Percentiles rank a stretch among this genome's conserved stretches.
phyloP scores from a whole-genome alignment of 2,329 filamentous ascomycete species.

The Tolypocladium cylindrosporum region DNA sequence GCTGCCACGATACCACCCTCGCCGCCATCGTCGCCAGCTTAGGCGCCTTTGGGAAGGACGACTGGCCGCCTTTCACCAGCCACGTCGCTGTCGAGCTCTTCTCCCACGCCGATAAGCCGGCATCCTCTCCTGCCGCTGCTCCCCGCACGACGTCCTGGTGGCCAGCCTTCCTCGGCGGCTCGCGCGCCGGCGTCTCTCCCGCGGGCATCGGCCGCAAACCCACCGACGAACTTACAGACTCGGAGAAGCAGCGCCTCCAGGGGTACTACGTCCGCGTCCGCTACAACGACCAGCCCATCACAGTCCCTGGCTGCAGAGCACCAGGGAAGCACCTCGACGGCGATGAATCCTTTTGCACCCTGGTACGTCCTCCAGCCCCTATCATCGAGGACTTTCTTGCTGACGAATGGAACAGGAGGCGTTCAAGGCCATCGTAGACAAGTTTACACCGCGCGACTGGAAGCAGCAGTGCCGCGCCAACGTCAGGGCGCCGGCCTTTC shows the following conservation, averaged over 20 bases:
- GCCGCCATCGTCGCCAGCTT: constrained; percentile 68
- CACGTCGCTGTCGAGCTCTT: constrained; percentile 90
- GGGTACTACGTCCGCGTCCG: constrained; percentile 82
- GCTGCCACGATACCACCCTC: constrained; percentile 90
- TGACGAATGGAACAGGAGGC: constrained; percentile 46
- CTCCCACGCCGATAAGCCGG: constrained; percentile 18
- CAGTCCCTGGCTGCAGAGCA: constrained; percentile 69
- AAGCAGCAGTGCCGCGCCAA: constrained; percentile 40
- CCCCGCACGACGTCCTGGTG: constrained; percentile 11
- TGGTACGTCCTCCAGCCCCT: constrained; percentile 42
- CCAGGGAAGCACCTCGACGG: constrained; percentile 76
- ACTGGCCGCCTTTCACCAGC: constrained; percentile 90
- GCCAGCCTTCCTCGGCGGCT: constrained; percentile 15
- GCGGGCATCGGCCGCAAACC: constrained; percentile 51
- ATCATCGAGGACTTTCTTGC: background rate
- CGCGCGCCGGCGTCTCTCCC: constrained; percentile 17
- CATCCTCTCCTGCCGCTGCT: background rate
- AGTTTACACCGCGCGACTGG: constrained; percentile 79
- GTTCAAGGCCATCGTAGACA: constrained; percentile 88
- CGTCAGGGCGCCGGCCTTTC: constrained; percentile 31
- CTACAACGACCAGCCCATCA: constrained; percentile 81
- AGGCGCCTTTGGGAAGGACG: constrained; percentile 61
- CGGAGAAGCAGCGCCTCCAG: constrained; percentile 51
- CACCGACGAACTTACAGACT: constrained; percentile 40
- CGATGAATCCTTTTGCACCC: constrained; percentile 81